These are phyloP conservation scores for Xylaria curta DNA, from an alignment of 495 filamentous ascomycete genomes.

Conservation along the genomic window DNA sequence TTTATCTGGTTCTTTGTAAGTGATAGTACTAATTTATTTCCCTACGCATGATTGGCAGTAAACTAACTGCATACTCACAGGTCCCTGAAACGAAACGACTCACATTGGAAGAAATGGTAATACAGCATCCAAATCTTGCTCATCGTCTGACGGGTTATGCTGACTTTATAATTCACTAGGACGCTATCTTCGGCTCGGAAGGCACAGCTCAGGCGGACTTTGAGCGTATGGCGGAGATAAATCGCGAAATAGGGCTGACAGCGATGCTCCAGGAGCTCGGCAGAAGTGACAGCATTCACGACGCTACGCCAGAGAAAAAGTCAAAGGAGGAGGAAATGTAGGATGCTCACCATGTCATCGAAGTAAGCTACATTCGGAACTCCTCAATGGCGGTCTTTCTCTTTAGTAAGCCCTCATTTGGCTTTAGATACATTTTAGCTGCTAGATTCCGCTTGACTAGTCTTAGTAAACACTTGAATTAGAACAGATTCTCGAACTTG, in stretches of 20 bases:
- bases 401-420: too few species aligned
- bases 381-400: too few species aligned
- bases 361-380: too few species aligned
- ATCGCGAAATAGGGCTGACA: slow-evolving; percentile 70
- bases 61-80: slow-evolving; percentile 52
- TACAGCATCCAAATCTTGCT: neutral
- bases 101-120: slow-evolving; percentile 59
- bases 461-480: too few species aligned
- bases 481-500: too few species aligned
- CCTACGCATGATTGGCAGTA: neutral
- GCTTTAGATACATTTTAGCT: too few species aligned
- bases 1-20: slow-evolving; percentile 75
- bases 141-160: slow-evolving; percentile 25
- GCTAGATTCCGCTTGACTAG: too few species aligned
- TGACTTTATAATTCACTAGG: slow-evolving; percentile 54
- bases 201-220: slow-evolving; percentile 73
- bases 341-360: too few species aligned
- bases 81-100: slow-evolving; percentile 60
- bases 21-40: neutral
- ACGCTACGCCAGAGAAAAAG: slow-evolving; percentile 31
- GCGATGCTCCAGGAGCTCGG: slow-evolving; percentile 43
- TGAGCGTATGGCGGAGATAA: slow-evolving; percentile 75
- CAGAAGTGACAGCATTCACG: slow-evolving; percentile 29
- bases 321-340: slow-evolving; percentile 31
- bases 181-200: slow-evolving; percentile 77